Conservation (phyloP, 139 green algal genomes). For the Zygnema circumcarinatum region DNA sequence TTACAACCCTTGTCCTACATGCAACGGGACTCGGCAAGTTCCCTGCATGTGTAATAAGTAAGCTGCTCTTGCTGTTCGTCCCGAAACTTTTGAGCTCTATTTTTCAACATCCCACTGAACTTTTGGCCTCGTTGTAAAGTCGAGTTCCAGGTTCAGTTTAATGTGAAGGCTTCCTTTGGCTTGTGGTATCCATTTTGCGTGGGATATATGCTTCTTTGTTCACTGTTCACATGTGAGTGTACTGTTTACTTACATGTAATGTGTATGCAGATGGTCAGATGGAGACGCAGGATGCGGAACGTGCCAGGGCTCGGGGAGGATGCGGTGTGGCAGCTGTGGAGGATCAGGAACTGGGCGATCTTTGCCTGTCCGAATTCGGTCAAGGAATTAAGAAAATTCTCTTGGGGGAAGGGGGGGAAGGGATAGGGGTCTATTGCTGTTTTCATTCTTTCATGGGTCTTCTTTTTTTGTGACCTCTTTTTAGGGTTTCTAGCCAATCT, state of each 20-base stretch:
- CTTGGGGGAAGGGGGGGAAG: neutral
- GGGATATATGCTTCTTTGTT: constrained; percentile 1
- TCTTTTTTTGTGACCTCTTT: neutral
- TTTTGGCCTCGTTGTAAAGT: neutral
- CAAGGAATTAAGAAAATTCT: neutral
- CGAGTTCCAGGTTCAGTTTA: constrained; percentile 9
- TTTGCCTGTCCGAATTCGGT: constrained; percentile 48
- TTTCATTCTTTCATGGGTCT: constrained; percentile 16
- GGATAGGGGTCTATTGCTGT: neutral
- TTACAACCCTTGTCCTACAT: constrained; percentile 42
- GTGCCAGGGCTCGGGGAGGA: constrained; percentile 57
- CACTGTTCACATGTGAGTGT: neutral
- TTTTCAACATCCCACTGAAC: neutral
- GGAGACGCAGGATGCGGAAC: constrained; percentile 65
- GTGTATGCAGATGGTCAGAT: constrained; percentile 67
- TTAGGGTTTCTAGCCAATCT: neutral
- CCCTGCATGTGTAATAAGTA: constrained; percentile 42
- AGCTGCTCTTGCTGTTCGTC: neutral
- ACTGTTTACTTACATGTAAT: neutral
- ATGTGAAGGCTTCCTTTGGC: neutral
- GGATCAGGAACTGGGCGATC: constrained; percentile 66
- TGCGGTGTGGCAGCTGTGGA: constrained; percentile 60
- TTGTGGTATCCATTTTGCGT: constrained; percentile 5
- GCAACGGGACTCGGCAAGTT: constrained; percentile 18
- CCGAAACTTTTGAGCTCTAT: neutral